A percentile compares a stretch with the other conserved stretches of the same genome.
phyloP scores from a whole-genome alignment of 2,329 filamentous ascomycete genomes.

The Hypoxylon sp. region DNA sequence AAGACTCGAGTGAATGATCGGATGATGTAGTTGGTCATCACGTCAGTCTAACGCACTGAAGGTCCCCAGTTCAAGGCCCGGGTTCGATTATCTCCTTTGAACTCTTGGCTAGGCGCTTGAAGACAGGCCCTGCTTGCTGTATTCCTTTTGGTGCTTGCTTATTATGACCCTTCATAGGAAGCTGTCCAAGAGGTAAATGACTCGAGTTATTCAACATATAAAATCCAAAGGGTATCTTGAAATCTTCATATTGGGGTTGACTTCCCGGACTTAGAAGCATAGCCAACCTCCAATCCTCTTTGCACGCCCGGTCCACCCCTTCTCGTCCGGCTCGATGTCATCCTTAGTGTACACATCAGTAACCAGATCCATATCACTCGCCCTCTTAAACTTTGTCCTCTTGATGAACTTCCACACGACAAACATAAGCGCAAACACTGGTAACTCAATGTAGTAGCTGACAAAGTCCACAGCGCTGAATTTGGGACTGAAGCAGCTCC shows the following conservation, averaged over 20 bases:
- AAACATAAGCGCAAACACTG: constrained; percentile 68
- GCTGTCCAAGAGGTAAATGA: neutral
- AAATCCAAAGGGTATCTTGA: constrained; percentile 3
- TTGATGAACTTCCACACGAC: constrained; percentile 65
- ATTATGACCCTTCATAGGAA: neutral
- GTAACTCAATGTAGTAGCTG: constrained; percentile 72
- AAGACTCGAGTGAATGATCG: too few species aligned
- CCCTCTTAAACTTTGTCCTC: constrained; percentile 59
- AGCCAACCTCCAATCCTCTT: constrained; percentile 42
- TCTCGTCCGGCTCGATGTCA: constrained; percentile 47
- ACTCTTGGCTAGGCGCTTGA: neutral
- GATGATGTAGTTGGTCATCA: constrained; percentile 9
- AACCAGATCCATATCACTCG: constrained; percentile 63
- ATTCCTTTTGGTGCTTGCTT: too few species aligned
- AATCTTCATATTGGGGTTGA: neutral
- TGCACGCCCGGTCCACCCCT: constrained; percentile 43
- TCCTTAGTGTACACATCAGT: constrained; percentile 57
- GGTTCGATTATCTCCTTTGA: too few species aligned
- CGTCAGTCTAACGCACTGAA: too few species aligned
- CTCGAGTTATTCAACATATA: neutral
- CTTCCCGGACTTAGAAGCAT: constrained; percentile 31
- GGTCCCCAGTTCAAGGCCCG: neutral
- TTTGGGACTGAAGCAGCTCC: constrained; percentile 69
- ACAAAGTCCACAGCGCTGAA: constrained; percentile 72
- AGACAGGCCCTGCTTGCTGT: too few species aligned